Conservation (phyloP, 1,284 basidiomycete species). For the Ganoderma resinaceum region DNA sequence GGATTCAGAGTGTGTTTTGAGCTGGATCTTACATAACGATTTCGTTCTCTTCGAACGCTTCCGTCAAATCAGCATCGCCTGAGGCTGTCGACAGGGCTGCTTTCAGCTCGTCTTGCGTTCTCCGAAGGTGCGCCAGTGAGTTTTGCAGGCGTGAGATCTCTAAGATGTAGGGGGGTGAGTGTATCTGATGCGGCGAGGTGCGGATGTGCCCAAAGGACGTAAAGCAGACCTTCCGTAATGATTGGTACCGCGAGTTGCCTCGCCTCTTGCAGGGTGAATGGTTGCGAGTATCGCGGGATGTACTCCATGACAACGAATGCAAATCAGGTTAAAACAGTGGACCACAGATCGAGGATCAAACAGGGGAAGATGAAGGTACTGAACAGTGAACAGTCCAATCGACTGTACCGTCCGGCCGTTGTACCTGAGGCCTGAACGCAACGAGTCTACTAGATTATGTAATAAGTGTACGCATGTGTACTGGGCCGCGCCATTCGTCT, state of each 20-base stretch:
- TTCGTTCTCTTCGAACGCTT: conserved; percentile 61
- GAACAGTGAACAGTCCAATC: no score
- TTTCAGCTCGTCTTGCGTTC: conserved; percentile 67
- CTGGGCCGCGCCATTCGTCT: no score
- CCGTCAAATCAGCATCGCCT: conserved; percentile 50
- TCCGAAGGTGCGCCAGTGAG: conserved; percentile 68
- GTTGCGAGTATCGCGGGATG: conserved; percentile 70
- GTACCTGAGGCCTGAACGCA: no score
- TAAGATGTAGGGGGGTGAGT: conserved; percentile 37
- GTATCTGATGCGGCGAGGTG: background rate
- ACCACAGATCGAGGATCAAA: background rate
- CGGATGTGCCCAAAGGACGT: conserved; percentile 12
- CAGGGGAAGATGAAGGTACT: background rate
- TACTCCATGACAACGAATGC: conserved; percentile 60
- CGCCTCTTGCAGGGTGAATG: conserved; percentile 78
- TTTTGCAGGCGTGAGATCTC: conserved; percentile 81
- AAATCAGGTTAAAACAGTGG: background rate
- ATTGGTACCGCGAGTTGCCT: conserved; percentile 67
- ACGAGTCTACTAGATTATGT: conserved; percentile 26
- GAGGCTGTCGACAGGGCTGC: conserved; percentile 49
- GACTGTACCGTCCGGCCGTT: no score
- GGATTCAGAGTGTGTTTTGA: background rate
- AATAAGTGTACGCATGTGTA: conserved; percentile 27
- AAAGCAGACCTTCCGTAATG: conserved; percentile 69
- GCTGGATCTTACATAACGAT: conserved; percentile 56